Evolutionary conservation across 2,329 filamentous ascomycete genomes (phyloP).

Genomic region (Pseudopyrenochaeta lycopersici): DNA sequence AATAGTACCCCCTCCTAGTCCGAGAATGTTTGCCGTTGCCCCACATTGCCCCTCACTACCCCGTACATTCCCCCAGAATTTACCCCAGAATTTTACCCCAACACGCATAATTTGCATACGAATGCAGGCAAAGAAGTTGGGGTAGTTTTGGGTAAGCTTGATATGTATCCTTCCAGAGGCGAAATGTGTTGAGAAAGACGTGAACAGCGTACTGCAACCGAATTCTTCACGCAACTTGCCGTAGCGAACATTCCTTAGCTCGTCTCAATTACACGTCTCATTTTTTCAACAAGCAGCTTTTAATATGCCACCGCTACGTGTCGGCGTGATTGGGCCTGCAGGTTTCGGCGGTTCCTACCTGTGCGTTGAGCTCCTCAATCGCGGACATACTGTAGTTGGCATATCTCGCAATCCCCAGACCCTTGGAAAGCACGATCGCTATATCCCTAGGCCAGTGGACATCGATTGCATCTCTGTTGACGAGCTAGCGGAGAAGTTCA

Average conservation of each 20-base stretch:
- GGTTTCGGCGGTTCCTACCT: constrained; percentile 48
- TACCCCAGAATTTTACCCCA: constrained; percentile 26
- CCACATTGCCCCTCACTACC: constrained; percentile 42
- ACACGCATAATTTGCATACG: background rate
- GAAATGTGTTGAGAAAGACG: no score
- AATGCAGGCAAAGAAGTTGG: background rate
- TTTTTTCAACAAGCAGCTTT: background rate
- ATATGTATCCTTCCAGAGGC: no score
- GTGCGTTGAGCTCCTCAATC: constrained; percentile 42
- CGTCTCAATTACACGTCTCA: background rate
- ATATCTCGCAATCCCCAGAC: constrained; percentile 45
- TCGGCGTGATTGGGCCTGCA: constrained; percentile 46
- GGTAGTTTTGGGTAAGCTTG: background rate
- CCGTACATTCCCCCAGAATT: constrained; percentile 8
- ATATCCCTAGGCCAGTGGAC: constrained; percentile 37
- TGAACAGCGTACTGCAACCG: no score
- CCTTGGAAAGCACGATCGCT: constrained; percentile 40
- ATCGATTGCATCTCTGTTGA: constrained; percentile 33
- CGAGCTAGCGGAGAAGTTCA: constrained; percentile 36
- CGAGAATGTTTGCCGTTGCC: constrained; percentile 21
- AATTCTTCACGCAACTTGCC: no score
- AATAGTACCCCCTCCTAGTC: background rate
- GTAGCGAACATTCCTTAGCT: background rate
- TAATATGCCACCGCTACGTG: constrained; percentile 13
- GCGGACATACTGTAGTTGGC: constrained; percentile 45